Percentiles rank a stretch among this genome's conserved stretches.
These are phyloP conservation scores for Lablab purpureus DNA, from an alignment of 306 rosid species.

Conservation along the genomic window DNA sequence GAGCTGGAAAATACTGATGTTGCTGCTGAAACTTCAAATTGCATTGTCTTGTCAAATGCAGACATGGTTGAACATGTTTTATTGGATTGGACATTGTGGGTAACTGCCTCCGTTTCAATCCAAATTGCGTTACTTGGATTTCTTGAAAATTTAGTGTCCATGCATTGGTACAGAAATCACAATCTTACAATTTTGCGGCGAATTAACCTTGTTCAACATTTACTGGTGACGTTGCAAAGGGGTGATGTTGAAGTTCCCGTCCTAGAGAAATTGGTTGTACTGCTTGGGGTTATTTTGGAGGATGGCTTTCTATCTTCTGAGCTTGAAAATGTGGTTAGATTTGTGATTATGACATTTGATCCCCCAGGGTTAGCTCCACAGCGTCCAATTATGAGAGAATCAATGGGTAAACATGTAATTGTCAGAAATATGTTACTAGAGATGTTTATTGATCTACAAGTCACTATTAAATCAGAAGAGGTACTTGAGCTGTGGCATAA, in stretches of 20 bases:
- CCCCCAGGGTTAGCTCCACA: constrained; percentile 78
- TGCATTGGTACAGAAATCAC: constrained; percentile 99
- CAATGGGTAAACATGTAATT: constrained; percentile 99
- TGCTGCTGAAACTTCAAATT: constrained; percentile 89
- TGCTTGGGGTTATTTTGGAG: constrained; percentile 97
- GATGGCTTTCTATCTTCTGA: constrained; percentile 95
- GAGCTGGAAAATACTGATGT: constrained; percentile 91
- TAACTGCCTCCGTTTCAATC: constrained; percentile 79
- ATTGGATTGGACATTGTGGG: constrained; percentile 99
- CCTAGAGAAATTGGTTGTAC: constrained; percentile 90
- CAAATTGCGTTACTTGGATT: constrained; percentile 96
- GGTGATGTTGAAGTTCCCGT: constrained; percentile 99
- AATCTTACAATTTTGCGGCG: constrained; percentile 94
- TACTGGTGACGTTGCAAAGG: constrained; percentile 93
- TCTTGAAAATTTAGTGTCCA: constrained; percentile 97
- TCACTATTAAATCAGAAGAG: constrained; percentile 91
- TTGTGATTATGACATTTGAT: constrained; percentile 99
- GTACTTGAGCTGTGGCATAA: constrained; percentile 99
- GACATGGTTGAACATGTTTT: constrained; percentile 99
- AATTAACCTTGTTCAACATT: constrained; percentile 96
- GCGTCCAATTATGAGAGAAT: constrained; percentile 77
- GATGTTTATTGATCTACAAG: constrained; percentile 98
- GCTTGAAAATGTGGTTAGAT: constrained; percentile 93
- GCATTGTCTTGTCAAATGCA: constrained; percentile 96
- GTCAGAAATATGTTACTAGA: constrained; percentile 97